Percentiles rank a stretch among this genome's conserved stretches.
These are phyloP conservation scores for Gaertneriomyces semiglobifer DNA, from an alignment of 192 early-diverging fungal species.

Conservation along the genomic window DNA sequence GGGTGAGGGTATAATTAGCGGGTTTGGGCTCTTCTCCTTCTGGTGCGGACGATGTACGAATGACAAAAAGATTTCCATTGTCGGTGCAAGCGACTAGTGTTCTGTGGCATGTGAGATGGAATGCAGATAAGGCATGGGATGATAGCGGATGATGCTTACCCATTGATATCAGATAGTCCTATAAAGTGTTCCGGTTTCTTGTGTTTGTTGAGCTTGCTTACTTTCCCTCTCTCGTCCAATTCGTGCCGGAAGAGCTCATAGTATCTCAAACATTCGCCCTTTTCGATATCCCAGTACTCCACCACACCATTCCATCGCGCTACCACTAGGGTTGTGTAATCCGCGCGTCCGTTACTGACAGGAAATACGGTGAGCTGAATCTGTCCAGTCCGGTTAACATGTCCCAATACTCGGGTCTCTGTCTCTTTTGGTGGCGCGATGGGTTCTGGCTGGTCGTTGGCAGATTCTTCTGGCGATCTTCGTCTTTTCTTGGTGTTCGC, in stretches of 20 bases:
- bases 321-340: constrained; percentile 22
- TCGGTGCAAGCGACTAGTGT: constrained; percentile 31
- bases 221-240: constrained; percentile 20
- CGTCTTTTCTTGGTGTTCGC: constrained; percentile 13
- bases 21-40: constrained; percentile 31
- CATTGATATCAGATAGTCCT: constrained; percentile 35
- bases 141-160: constrained; percentile 13
- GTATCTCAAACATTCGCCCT: constrained; percentile 26
- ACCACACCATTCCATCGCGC: constrained; percentile 34
- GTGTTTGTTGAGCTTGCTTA: constrained; percentile 34
- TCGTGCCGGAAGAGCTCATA: constrained; percentile 24
- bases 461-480: not conserved
- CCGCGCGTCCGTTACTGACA: not conserved
- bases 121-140: constrained; percentile 16
- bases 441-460: not conserved
- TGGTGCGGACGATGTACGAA: constrained; percentile 20
- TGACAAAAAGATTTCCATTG: constrained; percentile 23
- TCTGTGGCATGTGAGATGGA: constrained; percentile 4
- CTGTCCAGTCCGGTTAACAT: constrained; percentile 10
- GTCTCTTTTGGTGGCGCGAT: constrained; percentile 2
- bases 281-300: constrained; percentile 27
- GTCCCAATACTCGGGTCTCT: not conserved
- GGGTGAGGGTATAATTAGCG: constrained; percentile 32
- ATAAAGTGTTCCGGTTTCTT: constrained; percentile 45
- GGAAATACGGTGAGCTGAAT: constrained; percentile 7